Evolutionary conservation across 495 filamentous ascomycete genomes (phyloP).

Genomic region (Xylaria scruposa): DNA sequence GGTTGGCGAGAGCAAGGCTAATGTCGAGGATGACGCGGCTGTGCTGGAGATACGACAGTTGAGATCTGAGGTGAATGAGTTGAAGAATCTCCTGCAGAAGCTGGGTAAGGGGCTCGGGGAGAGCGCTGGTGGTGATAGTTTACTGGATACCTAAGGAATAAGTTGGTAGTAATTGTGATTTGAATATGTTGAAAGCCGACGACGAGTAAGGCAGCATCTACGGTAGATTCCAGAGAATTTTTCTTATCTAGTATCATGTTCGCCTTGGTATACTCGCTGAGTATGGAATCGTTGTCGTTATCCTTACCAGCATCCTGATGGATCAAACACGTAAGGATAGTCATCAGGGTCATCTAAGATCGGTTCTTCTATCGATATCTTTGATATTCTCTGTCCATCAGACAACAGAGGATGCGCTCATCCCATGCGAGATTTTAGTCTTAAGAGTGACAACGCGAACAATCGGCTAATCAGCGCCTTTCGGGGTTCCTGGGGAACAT

Average conservation of each 20-base stretch:
- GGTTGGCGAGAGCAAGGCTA: conserved; percentile 74
- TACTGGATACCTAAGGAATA: not conserved
- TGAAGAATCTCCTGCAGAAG: conserved; percentile 55
- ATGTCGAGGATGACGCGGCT: conserved; percentile 75
- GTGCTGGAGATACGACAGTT: conserved; percentile 72
- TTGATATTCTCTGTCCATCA: too few relatives aligned
- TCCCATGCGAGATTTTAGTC: too few relatives aligned
- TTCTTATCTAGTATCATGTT: not conserved
- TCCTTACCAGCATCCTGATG: not conserved
- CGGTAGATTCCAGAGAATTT: not conserved
- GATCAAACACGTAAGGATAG: not conserved
- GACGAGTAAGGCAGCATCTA: not conserved
- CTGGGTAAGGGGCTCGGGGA: conserved; percentile 23
- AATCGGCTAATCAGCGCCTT: too few relatives aligned
- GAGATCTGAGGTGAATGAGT: conserved; percentile 68
- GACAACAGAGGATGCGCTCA: not conserved
- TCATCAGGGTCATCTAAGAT: not conserved
- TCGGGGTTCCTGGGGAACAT: too few relatives aligned
- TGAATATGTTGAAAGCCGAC: not conserved
- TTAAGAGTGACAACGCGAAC: too few relatives aligned
- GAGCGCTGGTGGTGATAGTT: not conserved
- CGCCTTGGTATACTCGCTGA: not conserved
- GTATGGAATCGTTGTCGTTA: not conserved
- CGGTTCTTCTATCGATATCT: not conserved
- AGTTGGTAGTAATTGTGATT: not conserved